A percentile compares a stretch with the other conserved stretches of the same genome.
Evolutionary conservation across 176 grass and related monocot species (phyloP).

Genomic region (Avena eriantha): DNA sequence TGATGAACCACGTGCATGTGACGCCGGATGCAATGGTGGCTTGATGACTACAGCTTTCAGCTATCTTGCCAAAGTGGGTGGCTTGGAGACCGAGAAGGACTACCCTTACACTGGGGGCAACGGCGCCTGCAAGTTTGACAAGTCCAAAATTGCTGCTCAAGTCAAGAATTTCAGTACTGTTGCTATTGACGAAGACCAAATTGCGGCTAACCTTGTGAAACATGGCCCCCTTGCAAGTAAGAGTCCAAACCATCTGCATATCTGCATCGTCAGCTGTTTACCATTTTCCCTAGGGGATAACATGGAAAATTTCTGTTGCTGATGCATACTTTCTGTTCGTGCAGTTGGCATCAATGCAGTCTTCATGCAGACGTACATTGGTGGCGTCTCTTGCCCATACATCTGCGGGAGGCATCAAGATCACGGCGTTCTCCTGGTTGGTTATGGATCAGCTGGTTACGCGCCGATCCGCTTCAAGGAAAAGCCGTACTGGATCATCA

Average conservation of each 20-base stretch:
- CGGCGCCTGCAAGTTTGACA: conserved; percentile 72
- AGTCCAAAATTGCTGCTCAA: conserved; percentile 76
- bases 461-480: conserved; percentile 84
- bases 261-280: background rate
- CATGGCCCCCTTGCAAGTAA: conserved; percentile 87
- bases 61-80: conserved; percentile 71
- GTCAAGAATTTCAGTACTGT: conserved; percentile 77
- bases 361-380: conserved; percentile 94
- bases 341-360: conserved; percentile 85
- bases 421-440: conserved; percentile 85
- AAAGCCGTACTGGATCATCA: conserved; percentile 95
- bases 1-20: conserved; percentile 61
- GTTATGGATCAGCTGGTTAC: conserved; percentile 73
- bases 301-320: background rate
- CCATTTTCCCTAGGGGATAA: conserved; percentile 2
- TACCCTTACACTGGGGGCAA: conserved; percentile 67
- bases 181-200: conserved; percentile 71
- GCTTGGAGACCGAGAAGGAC: conserved; percentile 70
- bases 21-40: conserved; percentile 83
- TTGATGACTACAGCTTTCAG: conserved; percentile 88
- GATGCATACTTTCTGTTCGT: conserved; percentile 38
- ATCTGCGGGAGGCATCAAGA: conserved; percentile 84
- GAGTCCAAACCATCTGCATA: conserved; percentile 27
- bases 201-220: conserved; percentile 81
- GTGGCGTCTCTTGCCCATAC: conserved; percentile 83